Base-by-base conservation (phyloP, 306 rosid genomes). In the Myrica gale region DNA sequence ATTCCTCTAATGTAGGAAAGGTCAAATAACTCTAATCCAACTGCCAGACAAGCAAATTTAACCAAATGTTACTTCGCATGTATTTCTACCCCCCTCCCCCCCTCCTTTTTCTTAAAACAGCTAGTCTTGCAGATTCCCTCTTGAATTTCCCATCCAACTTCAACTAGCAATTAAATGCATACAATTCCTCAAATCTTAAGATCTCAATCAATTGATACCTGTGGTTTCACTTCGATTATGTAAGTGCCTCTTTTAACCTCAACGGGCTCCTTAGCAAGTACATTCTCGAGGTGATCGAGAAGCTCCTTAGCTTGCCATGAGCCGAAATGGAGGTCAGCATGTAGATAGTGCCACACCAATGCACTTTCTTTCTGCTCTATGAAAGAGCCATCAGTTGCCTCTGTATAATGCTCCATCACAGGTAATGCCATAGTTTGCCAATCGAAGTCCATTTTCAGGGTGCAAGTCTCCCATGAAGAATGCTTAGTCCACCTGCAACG, bases 181-280 rank as follows among this genome's bases (percentile, higher is more conserved):
- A 32, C 3, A 32, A 32, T 32, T 32, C 37, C 37, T 32, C 37
- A 32, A 32, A 32, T 32, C 37, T 32, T 32, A 32, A 32, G 37
- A 32, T 32, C 37, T 32, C 37, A 20, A 12, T 48, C 8, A 41
- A 16, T 41, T 65, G 17, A 66, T 80, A 89, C 96, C 96, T 87
- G 96, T 42, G 91, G 96, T 77, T 91, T 89, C 20, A 91, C 91
- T 87, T 91, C 96, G 50, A 91, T 91, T 5, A 91, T 91, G 71
- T 85, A 85, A 9, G 87, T 90, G 46, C 96, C 96, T 72, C 90
- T 80, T 78, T 77, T 87, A n/a, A 91, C 96, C 8, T 81, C 89
- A 3, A 91, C 93, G 13, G 96, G 93, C 77, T 91, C 93, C 51
- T 91, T 89, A 23, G 93, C 85, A 48, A 91, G 89, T 71, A 91